Evolutionary conservation across 1,284 basidiomycete species (phyloP).

Genomic region (Puccinia polysora): DNA sequence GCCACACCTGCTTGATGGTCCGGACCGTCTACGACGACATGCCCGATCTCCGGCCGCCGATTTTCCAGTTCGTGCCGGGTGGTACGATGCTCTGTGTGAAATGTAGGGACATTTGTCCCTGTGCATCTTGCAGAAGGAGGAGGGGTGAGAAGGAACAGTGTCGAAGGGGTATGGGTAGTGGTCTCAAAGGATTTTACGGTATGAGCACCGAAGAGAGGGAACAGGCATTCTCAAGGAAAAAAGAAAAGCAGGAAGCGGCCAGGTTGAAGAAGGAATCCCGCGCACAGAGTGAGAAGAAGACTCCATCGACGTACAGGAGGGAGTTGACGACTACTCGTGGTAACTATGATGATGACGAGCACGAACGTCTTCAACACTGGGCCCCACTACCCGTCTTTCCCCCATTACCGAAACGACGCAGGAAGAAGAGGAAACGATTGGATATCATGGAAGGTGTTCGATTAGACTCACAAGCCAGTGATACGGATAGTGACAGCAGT

Average conservation of each 20-base stretch:
- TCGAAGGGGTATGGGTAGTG: not conserved
- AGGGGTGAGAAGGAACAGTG: conserved; percentile 28
- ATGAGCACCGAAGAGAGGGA: not conserved
- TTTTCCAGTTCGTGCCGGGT: conserved; percentile 25
- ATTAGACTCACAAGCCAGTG: conserved; percentile 23
- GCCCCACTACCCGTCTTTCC: conserved; percentile 37
- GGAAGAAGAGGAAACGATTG: conserved; percentile 39
- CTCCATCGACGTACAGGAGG: not conserved
- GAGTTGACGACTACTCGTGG: conserved; percentile 24
- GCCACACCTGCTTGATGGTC: not conserved
- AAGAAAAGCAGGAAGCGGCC: not conserved
- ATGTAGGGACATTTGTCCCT: conserved; percentile 15
- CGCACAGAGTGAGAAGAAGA: conserved; percentile 5
- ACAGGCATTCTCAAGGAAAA: not conserved
- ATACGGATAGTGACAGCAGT: conserved; percentile 38
- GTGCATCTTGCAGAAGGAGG: conserved; percentile 21
- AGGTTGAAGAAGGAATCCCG: conserved; percentile 2
- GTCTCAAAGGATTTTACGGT: not conserved
- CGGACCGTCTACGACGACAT: conserved; percentile 8
- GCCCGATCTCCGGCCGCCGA: conserved; percentile 19
- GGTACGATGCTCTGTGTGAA: conserved; percentile 19
- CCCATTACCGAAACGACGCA: conserved; percentile 23
- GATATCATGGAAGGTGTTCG: conserved; percentile 10
- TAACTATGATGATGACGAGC: conserved; percentile 30
- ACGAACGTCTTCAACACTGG: conserved; percentile 35